Evolutionary conservation across 2,329 filamentous ascomycete species (phyloP).

Genomic region (Colletotrichum siamense): DNA sequence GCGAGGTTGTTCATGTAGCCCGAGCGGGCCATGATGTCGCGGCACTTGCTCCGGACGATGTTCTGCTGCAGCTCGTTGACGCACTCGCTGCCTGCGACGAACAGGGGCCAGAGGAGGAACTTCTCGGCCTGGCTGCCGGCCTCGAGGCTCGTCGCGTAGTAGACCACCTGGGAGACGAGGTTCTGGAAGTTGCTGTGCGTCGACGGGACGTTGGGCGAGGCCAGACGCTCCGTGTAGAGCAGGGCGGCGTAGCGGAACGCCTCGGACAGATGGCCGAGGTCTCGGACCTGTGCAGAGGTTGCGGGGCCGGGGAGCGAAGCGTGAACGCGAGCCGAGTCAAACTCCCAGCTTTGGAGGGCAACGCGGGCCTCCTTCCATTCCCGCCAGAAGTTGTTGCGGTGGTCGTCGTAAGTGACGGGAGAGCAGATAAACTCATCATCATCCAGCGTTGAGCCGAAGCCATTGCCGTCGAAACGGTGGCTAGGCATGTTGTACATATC

Average conservation of each 20-base stretch:
- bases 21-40: slow-evolving; percentile 85
- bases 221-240: slow-evolving; percentile 88
- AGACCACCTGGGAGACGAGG: slow-evolving; percentile 81
- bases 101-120: slow-evolving; percentile 92
- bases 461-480: slow-evolving; percentile 71
- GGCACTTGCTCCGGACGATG: slow-evolving; percentile 79
- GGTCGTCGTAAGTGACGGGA: slow-evolving; percentile 59
- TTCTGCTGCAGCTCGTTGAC: slow-evolving; percentile 80
- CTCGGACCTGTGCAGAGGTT: slow-evolving; percentile 68
- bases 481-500: slow-evolving; percentile 47
- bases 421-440: slow-evolving; percentile 58
- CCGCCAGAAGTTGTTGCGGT: slow-evolving; percentile 74
- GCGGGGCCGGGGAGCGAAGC: slow-evolving; percentile 55
- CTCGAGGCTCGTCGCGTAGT: slow-evolving; percentile 81
- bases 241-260: slow-evolving; percentile 89
- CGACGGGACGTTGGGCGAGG: slow-evolving; percentile 75
- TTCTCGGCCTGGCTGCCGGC: slow-evolving; percentile 78
- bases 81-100: slow-evolving; percentile 89
- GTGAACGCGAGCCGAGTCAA: slow-evolving; percentile 61
- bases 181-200: slow-evolving; percentile 81
- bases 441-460: slow-evolving; percentile 62
- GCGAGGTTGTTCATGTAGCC: slow-evolving; percentile 94
- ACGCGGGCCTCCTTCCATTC: slow-evolving; percentile 85
- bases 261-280: slow-evolving; percentile 84
- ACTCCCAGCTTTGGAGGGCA: slow-evolving; percentile 82